Evolutionary conservation across 1,284 basidiomycete species (phyloP), one percentile per base, ranked within the genome.

Genomic region (Pseudozyma tsukubaensis): DNA sequence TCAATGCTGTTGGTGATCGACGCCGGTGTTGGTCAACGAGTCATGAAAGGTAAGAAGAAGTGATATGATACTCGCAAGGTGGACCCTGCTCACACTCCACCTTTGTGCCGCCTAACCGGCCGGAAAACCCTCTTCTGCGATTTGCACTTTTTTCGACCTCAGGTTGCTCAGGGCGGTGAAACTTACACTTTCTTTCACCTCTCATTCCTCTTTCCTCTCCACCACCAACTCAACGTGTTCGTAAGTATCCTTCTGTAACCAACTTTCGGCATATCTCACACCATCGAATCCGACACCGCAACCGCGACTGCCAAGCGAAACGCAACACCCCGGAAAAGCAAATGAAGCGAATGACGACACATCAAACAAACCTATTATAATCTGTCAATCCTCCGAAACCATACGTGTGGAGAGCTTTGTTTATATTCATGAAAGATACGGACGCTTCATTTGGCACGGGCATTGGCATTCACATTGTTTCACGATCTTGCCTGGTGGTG

Each of bases 351-450:
- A 72, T 21, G 70, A 72, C 56, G 70, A 72, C 29, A 67, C 32
- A 49, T 32, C 21, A 34, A 67, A 67, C 49, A 60, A 57, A 29
- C 37, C 24, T 34, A 44, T 19, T 58, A 72, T 56, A 73, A 73
- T 73, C 65, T 73, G 71, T 73, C 71, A 73, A 73, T 73, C 71
- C 71, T 73, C 71, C 57, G 64, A 61, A 48, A 34, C 19, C 12
- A 45, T 40, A 8, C 24, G 44, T 45, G 44, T 45, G 44, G 44
- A 45, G 18, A 45, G n/a, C 47, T 35, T 40, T 49, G 47, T 49
- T 49, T 5, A 49, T 21, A 49, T 11, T n/a, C 43, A 13, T 40
- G 39, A 40, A 40, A 49, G 18, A 35, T 12, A 49, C 47, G 34
- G 47, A 49, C 34, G 47, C 47, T 49, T 35, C 32, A 18, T 8